Evolutionary conservation across 805 yeast species (phyloP).

Genomic region (Torulaspora indica): DNA sequence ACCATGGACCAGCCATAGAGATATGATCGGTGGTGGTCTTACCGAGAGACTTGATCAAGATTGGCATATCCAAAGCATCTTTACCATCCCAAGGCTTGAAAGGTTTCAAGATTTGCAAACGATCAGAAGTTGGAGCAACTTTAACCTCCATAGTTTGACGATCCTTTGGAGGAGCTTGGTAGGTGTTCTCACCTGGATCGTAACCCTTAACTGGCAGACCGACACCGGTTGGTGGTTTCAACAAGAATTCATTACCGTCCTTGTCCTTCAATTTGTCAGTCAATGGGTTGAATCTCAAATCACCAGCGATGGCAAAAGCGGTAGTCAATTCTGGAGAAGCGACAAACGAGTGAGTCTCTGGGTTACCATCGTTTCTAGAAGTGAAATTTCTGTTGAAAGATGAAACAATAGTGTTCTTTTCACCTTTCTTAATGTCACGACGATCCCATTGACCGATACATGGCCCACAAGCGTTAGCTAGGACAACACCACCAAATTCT

Average conservation of each 20-base stretch:
- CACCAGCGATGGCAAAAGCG: constrained; percentile 94
- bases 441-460: constrained; percentile 99
- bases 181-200: constrained; percentile 89
- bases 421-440: constrained; percentile 85
- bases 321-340: constrained; percentile 96
- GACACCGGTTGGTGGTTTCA: constrained; percentile 81
- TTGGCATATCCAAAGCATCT: constrained; percentile 85
- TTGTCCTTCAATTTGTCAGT: constrained; percentile 84
- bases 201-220: constrained; percentile 89
- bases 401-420: constrained; percentile 92
- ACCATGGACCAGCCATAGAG: constrained; percentile 99
- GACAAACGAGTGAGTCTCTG: constrained; percentile 93
- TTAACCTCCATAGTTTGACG: constrained; percentile 68
- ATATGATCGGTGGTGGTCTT: constrained; percentile 99
- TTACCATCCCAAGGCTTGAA: constrained; percentile 96
- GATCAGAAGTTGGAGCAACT: constrained; percentile 87
- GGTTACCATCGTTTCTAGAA: constrained; percentile 97
- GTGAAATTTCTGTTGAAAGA: constrained; percentile 98
- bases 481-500: constrained; percentile 87
- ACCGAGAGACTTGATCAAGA: constrained; percentile 92
- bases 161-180: constrained; percentile 94
- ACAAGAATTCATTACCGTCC: constrained; percentile 86
- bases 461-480: constrained; percentile 99
- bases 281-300: constrained; percentile 92
- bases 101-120: constrained; percentile 91